These are phyloP conservation scores for Curvularia sp. DNA, from an alignment of 2,329 filamentous ascomycete genomes.

Conservation along the genomic window DNA sequence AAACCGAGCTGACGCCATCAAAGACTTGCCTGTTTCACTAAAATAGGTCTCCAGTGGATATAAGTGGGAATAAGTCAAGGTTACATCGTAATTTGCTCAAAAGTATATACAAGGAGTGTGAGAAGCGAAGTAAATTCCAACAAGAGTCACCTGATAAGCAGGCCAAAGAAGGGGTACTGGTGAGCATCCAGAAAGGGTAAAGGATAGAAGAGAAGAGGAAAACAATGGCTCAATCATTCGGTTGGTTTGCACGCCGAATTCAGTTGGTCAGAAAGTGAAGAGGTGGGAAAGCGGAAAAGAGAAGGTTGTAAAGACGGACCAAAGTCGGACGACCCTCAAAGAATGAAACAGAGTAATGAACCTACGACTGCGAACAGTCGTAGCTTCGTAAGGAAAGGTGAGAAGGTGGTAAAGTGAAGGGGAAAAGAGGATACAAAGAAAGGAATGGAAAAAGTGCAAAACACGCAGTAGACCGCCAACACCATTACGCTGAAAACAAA, in stretches of 20 bases:
- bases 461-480: slow-evolving; percentile 26
- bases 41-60: not conserved
- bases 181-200: slow-evolving; percentile 5
- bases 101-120: slow-evolving; percentile 28
- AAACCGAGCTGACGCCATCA: not conserved
- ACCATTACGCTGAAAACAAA: slow-evolving; percentile 16
- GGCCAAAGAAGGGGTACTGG: slow-evolving; percentile 6
- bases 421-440: slow-evolving; percentile 13
- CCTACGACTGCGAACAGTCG: slow-evolving; percentile 3
- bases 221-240: slow-evolving; percentile 3
- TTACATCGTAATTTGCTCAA: slow-evolving; percentile 10
- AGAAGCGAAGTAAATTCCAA: slow-evolving; percentile 23
- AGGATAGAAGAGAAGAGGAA: slow-evolving; percentile 8
- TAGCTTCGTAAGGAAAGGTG: slow-evolving; percentile 9
- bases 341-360: slow-evolving; percentile 1
- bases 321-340: slow-evolving; percentile 6
- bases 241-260: slow-evolving; percentile 4
- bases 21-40: not conserved
- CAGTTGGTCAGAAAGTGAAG: slow-evolving; percentile 11
- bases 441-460: slow-evolving; percentile 29
- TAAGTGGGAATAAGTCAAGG: not conserved
- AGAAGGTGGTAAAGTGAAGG: slow-evolving; percentile 6
- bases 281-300: slow-evolving; percentile 4
- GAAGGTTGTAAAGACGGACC: slow-evolving; percentile 8
- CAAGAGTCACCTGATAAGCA: slow-evolving; percentile 13